A percentile compares a stretch with the other conserved stretches of the same genome.
Evolutionary conservation across 192 early-diverging fungal genomes (phyloP).

Genomic region (Backusella morwellensis): DNA sequence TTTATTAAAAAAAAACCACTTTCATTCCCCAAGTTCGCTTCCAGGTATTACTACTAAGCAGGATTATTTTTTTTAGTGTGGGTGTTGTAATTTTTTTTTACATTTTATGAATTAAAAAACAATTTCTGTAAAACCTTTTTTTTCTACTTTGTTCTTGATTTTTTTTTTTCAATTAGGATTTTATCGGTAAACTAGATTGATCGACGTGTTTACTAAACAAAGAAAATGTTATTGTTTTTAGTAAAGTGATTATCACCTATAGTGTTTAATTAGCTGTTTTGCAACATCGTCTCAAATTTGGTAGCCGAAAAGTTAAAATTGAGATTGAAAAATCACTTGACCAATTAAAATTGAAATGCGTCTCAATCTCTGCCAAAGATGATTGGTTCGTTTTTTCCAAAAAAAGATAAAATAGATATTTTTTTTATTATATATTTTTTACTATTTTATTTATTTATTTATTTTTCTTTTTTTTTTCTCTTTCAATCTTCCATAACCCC

Average conservation of each 20-base stretch:
- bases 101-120: neutral
- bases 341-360: neutral
- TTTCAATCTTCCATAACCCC: conserved; percentile 3
- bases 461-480: neutral
- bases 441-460: neutral
- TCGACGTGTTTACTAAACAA: neutral
- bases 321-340: neutral
- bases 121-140: neutral
- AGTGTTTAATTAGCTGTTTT: neutral
- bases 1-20: neutral
- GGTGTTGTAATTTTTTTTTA: neutral
- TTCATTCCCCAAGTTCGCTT: neutral
- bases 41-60: neutral
- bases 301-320: neutral
- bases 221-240: neutral
- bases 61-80: neutral
- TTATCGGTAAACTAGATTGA: neutral
- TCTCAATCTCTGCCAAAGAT: neutral
- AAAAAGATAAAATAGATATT: neutral
- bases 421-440: neutral
- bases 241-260: neutral
- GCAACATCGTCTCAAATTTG: neutral
- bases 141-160: neutral
- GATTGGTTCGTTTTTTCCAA: neutral
- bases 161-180: neutral